Conservation (phyloP, 1,284 basidiomycete genomes). For the Ustilago cynodontis region DNA sequence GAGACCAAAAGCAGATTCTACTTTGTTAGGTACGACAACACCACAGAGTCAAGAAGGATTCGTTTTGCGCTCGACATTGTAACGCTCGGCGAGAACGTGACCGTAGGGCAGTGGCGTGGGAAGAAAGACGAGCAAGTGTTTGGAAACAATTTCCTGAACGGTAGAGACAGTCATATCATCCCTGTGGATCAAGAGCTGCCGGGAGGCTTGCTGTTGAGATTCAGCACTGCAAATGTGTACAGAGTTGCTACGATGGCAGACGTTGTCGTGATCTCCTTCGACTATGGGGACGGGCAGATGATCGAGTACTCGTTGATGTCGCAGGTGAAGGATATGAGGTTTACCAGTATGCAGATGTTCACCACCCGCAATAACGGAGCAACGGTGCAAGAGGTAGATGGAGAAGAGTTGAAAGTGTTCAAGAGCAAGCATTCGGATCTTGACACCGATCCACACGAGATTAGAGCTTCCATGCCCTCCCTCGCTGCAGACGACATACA, state of each 20-base stretch:
- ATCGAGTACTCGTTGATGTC: constrained; percentile 26
- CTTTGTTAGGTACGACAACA: constrained; percentile 75
- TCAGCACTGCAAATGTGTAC: constrained; percentile 74
- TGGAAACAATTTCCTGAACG: constrained; percentile 26
- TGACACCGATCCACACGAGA: neutral
- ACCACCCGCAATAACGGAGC: neutral
- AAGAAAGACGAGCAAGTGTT: neutral
- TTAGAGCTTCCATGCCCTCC: constrained; percentile 4
- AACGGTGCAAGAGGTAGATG: neutral
- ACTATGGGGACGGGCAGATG: constrained; percentile 22
- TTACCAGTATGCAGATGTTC: constrained; percentile 22
- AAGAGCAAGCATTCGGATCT: constrained; percentile 22
- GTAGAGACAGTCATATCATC: constrained; percentile 45
- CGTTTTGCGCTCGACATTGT: constrained; percentile 35
- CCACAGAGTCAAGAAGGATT: constrained; percentile 40
- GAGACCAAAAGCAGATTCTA: constrained; percentile 74
- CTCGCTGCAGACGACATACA: neutral
- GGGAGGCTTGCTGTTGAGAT: constrained; percentile 71
- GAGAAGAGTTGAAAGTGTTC: constrained; percentile 7
- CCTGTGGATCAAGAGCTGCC: constrained; percentile 43
- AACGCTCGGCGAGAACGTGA: constrained; percentile 30
- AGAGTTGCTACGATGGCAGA: constrained; percentile 53
- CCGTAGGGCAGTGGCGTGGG: constrained; percentile 16
- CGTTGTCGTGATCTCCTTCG: constrained; percentile 21
- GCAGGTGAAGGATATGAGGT: neutral